These are phyloP conservation scores for Oryza glaberrima DNA, from an alignment of 176 grass and related monocot genomes.

Conservation along the genomic window DNA sequence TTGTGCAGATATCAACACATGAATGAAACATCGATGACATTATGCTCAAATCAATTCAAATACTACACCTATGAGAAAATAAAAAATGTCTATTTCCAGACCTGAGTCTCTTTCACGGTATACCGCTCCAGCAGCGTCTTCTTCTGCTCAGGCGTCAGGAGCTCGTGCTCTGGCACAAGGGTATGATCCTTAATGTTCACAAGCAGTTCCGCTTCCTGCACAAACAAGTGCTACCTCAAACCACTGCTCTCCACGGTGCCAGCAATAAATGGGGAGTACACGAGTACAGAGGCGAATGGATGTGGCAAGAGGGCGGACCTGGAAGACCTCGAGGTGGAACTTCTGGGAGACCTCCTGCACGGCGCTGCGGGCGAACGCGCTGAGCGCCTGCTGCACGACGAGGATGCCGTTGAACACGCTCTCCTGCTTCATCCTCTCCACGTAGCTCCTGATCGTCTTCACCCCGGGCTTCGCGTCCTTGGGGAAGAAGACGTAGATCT, in stretches of 20 bases:
- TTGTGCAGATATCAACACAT: neutral
- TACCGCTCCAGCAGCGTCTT: conserved; percentile 74
- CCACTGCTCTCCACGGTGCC: neutral
- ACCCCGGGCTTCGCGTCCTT: conserved; percentile 71
- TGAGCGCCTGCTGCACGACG: conserved; percentile 76
- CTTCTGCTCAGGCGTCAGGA: conserved; percentile 67
- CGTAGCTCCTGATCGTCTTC: conserved; percentile 77
- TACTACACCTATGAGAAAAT: neutral
- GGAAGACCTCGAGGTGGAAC: conserved; percentile 72
- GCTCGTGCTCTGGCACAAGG: conserved; percentile 75
- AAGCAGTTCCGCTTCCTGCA: conserved; percentile 84
- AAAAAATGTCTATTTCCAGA: conserved; percentile 37
- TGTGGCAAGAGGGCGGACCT: conserved; percentile 41
- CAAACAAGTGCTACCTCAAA: neutral
- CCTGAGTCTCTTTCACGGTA: conserved; percentile 96
- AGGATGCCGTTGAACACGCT: conserved; percentile 62
- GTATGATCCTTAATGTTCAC: conserved; percentile 87
- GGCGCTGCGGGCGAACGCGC: conserved; percentile 60
- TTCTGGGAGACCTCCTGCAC: conserved; percentile 60
- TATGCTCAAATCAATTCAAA: neutral
- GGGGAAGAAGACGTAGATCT: conserved; percentile 83
- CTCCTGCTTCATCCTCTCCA: conserved; percentile 85
- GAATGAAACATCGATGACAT: neutral
- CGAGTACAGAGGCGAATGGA: neutral
- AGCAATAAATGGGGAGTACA: neutral